These are phyloP conservation scores for Crithidia bombi DNA, from an alignment of 208 protist species.

Conservation along the genomic window DNA sequence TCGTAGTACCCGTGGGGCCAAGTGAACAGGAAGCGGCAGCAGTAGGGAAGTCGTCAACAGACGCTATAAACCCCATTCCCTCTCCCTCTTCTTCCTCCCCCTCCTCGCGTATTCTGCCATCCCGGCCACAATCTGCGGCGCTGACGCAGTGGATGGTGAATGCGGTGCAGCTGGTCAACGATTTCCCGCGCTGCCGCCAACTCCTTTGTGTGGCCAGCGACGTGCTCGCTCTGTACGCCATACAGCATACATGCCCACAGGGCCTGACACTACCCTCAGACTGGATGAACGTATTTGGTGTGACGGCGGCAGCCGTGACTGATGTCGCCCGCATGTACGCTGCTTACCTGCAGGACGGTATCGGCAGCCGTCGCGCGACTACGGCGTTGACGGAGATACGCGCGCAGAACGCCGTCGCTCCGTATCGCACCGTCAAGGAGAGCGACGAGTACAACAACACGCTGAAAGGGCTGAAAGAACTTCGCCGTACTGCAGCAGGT, in stretches of 20 bases:
- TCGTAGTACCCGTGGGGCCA: conserved; percentile 35
- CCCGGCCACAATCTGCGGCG: conserved; percentile 16
- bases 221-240: conserved; percentile 65
- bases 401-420: conserved; percentile 5
- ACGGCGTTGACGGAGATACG: conserved; percentile 23
- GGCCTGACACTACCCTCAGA: conserved; percentile 43
- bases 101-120: neutral
- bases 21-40: neutral
- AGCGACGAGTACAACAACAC: conserved; percentile 12
- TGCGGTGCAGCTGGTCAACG: conserved; percentile 73
- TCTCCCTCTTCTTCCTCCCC: no score
- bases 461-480: conserved; percentile 2
- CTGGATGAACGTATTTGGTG: conserved; percentile 68
- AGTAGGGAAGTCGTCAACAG: neutral
- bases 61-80: no score
- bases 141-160: conserved; percentile 59
- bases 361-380: conserved; percentile 10
- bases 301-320: conserved; percentile 17
- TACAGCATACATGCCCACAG: conserved; percentile 43
- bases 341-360: conserved; percentile 7
- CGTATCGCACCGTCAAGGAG: conserved; percentile 35
- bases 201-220: conserved; percentile 40
- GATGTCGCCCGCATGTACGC: conserved; percentile 28
- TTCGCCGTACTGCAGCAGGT: neutral
- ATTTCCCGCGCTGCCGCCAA: conserved; percentile 57